Evolutionary conservation across 2,329 filamentous ascomycete genomes (phyloP), one percentile per base, ranked within the genome.

Genomic region (Esteya vermicola): DNA sequence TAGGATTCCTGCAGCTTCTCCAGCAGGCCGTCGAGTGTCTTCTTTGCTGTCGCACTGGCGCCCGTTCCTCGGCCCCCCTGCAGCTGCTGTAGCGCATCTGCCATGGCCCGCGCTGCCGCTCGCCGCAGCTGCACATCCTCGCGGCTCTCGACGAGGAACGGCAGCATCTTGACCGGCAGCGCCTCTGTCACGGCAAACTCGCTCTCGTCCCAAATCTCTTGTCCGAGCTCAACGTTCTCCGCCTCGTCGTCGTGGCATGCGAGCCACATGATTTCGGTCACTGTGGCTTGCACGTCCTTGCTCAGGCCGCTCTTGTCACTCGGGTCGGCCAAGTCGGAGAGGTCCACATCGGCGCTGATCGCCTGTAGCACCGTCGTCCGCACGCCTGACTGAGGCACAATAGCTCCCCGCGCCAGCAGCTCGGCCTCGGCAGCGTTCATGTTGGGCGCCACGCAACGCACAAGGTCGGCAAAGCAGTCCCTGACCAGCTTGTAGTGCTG

Each of bases 401-500:
- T 86, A 0, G 74, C 68, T 28, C 88, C 91, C 45, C 75, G 72
- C 10, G 86, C 72, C n/a, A 96, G 70, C 14, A 84, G 74, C 10
- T 66, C 61, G 41, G 91, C 78, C 60, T 98, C 93, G 2, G 70
- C 60, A 4, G 67, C 57, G 41, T 59, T 78, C 48, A 95, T 86
- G 51, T 85, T 94, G 3, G 82, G 77, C 4, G 89, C 81, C 38
- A 96, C 71, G 47, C 81, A 88, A 44, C 86, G 78, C 52, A 84
- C 85, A 48, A 93, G 72, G 56, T 96, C 85, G 40, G 81, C 71
- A 47, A 98, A 74, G 52, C 85, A 93, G 58, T 98, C 91, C 57
- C 89, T 94, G 60, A 95, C 77, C 43, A 88, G 67, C 60, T 94
- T 94, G 65, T 95, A 95, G 59, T 98, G 91, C 53, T 93, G 86